phyloP scores from a whole-genome alignment of 1,284 basidiomycete genomes.

The Xanthoconium separans region DNA sequence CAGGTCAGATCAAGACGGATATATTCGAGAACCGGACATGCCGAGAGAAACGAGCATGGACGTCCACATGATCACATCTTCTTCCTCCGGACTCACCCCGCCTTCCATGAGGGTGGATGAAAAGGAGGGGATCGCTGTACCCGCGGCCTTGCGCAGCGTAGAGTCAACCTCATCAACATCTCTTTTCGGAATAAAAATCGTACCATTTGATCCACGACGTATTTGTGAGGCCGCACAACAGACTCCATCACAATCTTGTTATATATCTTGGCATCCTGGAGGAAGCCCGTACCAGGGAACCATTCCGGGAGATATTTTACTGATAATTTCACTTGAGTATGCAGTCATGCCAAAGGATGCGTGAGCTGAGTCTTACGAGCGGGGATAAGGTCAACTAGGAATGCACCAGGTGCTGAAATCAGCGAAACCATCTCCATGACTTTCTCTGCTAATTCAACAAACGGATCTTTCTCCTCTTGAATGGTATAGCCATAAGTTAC shows the following conservation, averaged over 20 bases:
- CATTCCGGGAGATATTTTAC: constrained; percentile 47
- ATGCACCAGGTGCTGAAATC: constrained; percentile 19
- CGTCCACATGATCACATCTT: constrained; percentile 25
- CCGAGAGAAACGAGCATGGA: constrained; percentile 15
- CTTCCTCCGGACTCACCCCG: constrained; percentile 21
- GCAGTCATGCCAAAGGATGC: not conserved
- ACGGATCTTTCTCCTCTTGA: constrained; percentile 26
- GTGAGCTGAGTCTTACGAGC: constrained; percentile 13
- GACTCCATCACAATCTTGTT: constrained; percentile 31
- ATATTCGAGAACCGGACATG: not conserved
- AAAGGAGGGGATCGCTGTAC: constrained; percentile 38
- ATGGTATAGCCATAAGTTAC: constrained; percentile 26
- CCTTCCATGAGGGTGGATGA: constrained; percentile 27
- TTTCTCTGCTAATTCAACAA: constrained; percentile 26
- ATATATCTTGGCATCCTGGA: constrained; percentile 40
- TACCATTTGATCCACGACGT: constrained; percentile 43
- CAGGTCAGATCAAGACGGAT: not conserved
- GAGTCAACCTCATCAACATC: not conserved
- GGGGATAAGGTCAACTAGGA: constrained; percentile 33
- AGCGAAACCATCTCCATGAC: constrained; percentile 15
- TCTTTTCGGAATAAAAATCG: not conserved
- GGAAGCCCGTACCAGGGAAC: constrained; percentile 49
- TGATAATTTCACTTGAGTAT: constrained; percentile 10
- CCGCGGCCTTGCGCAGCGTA: constrained; percentile 34
- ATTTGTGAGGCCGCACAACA: constrained; percentile 37